phyloP scores from a whole-genome alignment of 192 early-diverging fungal species.

The Geosiphon pyriformis region DNA sequence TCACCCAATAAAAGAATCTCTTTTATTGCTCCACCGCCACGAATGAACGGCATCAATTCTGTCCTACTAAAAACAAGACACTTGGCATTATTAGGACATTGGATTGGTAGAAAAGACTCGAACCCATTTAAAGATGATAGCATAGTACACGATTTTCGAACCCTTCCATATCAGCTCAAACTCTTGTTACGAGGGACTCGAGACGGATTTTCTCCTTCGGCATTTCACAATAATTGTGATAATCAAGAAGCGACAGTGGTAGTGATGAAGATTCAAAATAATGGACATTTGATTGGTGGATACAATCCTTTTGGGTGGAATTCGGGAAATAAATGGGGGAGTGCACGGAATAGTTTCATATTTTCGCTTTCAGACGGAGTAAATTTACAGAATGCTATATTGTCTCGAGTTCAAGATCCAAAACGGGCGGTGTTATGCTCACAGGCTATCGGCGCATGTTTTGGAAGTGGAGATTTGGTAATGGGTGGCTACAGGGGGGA shows the following conservation, averaged over 20 bases:
- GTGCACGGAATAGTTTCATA: neutral
- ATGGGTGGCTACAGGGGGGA: slow-evolving; percentile 9
- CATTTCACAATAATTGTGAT: slow-evolving; percentile 7
- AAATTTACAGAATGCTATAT: neutral
- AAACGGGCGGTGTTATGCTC: slow-evolving; percentile 12
- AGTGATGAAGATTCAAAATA: neutral
- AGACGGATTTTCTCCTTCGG: neutral
- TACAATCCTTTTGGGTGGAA: neutral
- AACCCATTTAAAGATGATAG: neutral
- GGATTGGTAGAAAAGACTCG: neutral
- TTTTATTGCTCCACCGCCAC: neutral
- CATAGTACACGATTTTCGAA: neutral
- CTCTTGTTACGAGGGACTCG: neutral
- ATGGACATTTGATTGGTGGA: neutral
- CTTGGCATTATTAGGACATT: neutral
- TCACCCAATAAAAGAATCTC: neutral
- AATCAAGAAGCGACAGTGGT: neutral
- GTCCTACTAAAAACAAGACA: neutral
- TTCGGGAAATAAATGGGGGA: neutral
- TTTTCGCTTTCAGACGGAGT: neutral
- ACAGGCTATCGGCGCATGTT: slow-evolving; percentile 11
- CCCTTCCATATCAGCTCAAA: neutral
- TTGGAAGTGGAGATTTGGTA: slow-evolving; percentile 23
- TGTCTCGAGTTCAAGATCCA: slow-evolving; percentile 1
- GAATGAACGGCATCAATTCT: neutral